These are phyloP conservation scores for Trichoderma sp. DNA, from an alignment of 2,329 filamentous ascomycete genomes.

Conservation along the genomic window DNA sequence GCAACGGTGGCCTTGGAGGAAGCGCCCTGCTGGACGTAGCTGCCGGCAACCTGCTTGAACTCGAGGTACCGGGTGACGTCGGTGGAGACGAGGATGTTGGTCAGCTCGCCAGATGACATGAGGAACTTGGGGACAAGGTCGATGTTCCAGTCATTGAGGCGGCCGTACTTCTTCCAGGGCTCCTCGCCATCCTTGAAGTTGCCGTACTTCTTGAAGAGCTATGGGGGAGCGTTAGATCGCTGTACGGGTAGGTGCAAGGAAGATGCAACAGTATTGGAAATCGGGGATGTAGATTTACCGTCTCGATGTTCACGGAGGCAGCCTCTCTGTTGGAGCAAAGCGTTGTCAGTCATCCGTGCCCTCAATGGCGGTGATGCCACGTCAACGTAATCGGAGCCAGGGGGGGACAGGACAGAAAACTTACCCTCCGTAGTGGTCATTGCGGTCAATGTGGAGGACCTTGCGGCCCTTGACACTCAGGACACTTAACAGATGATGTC, in stretches of 20 bases:
- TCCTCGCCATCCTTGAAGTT: conserved; percentile 76
- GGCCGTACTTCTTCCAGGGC: conserved; percentile 97
- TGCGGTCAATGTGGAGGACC: conserved; percentile 97
- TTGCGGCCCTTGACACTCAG: conserved; percentile 98
- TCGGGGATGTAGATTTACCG: conserved; percentile 52
- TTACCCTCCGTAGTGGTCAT: conserved; percentile 97
- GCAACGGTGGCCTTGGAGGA: conserved; percentile 85
- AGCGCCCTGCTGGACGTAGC: conserved; percentile 87
- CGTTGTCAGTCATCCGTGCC: conserved; percentile 27
- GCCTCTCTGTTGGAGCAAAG: conserved; percentile 61
- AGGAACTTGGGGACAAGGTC: conserved; percentile 97
- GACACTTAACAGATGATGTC: conserved; percentile 51
- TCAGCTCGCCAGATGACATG: conserved; percentile 97
- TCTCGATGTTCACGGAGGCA: conserved; percentile 93
- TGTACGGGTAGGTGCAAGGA: neutral
- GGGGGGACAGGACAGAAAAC: conserved; percentile 34
- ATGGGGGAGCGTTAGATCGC: conserved; percentile 22
- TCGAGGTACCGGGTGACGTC: conserved; percentile 86
- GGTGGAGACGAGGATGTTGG: conserved; percentile 96
- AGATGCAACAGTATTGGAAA: neutral
- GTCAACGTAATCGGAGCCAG: neutral
- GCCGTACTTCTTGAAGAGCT: conserved; percentile 97
- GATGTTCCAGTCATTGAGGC: conserved; percentile 98
- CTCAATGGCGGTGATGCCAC: neutral
- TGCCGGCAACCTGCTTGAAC: conserved; percentile 92